phyloP scores from a whole-genome alignment of 768 basidiomycete species.

The Pisolithus albus region DNA sequence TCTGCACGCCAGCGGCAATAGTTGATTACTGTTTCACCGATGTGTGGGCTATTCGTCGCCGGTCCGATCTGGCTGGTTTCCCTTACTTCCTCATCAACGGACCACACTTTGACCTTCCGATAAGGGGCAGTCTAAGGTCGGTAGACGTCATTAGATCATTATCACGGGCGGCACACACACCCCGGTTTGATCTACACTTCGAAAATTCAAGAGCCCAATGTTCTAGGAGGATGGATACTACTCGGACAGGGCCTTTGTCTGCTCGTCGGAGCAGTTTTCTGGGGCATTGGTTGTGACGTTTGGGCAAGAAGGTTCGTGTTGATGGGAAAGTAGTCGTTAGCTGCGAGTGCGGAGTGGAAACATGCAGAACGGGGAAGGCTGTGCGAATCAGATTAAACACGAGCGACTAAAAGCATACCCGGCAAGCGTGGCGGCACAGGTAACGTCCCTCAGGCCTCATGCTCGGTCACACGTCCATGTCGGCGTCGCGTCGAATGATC shows the following conservation, averaged over 20 bases:
- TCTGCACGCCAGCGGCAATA: neutral
- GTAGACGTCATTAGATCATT: slow-evolving; percentile 30
- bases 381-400: too few relatives aligned
- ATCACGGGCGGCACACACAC: neutral
- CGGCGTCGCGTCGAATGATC: too few relatives aligned
- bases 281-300: slow-evolving; percentile 62
- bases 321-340: too few relatives aligned
- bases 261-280: slow-evolving; percentile 60
- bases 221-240: slow-evolving; percentile 53
- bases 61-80: slow-evolving; percentile 62
- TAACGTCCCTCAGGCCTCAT: too few relatives aligned
- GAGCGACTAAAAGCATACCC: too few relatives aligned
- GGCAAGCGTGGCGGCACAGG: too few relatives aligned
- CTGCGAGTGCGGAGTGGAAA: too few relatives aligned
- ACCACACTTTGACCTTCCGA: neutral
- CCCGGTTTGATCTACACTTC: slow-evolving; percentile 57
- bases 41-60: slow-evolving; percentile 55
- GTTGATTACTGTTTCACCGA: slow-evolving; percentile 32
- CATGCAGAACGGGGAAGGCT: too few relatives aligned
- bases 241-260: slow-evolving; percentile 69
- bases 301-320: slow-evolving; percentile 35
- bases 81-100: neutral
- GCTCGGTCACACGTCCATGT: too few relatives aligned
- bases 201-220: slow-evolving; percentile 58
- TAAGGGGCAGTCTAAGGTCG: slow-evolving; percentile 48